Evolutionary conservation across 2,329 filamentous ascomycete genomes (phyloP), one percentile per base, ranked within the genome.

Genomic region (Escovopsis sp.): DNA sequence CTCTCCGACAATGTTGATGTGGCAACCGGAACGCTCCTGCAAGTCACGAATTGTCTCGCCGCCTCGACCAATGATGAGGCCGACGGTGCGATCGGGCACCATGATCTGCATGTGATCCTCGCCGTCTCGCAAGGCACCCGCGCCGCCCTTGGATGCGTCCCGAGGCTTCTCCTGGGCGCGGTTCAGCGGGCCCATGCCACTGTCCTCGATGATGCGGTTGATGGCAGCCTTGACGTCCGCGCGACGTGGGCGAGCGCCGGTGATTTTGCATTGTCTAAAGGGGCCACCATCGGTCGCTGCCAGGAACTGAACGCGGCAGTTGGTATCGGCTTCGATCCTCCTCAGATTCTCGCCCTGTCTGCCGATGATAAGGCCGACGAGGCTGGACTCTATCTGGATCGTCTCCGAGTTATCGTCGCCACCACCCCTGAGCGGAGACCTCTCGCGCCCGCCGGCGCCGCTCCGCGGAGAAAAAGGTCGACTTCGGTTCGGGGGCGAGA

Each of bases 1-100:
- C 64, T 94, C 87, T 53, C 84, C 84, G 35, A 94, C 85, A 55
- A 94, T 94, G 61, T 94, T 94, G 59, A 94, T 86, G 60, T 94
- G 88, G 59, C 87, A 94, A n/a, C 84, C 85, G 53, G 84, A 91
- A 48, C 85, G 75, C 60, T 94, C 87, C 63, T 94, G 88, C 23
- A 94, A 70, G 58, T 94, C 87, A 55, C 86, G 80, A 54, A 94
- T 94, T 1, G 87, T 94, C 64, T 94, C 87, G 45, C 87, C 87
- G 35, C 85, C 85, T 51, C 87, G 82, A n/a, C 87, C 87, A 56
- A 94, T 94, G 53, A 94, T 94, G 38, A 94, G 69, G 41, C 87
- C 87, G 46, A 94, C 87, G 8, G 87, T 94, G 54, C 86, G 81
- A 63, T 94, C 87, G 38, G 87, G 87, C 15, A 94, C 87, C 84